These are phyloP conservation scores for Neofusicoccum sp. DNA, from an alignment of 2,329 filamentous ascomycete species.

Conservation along the genomic window DNA sequence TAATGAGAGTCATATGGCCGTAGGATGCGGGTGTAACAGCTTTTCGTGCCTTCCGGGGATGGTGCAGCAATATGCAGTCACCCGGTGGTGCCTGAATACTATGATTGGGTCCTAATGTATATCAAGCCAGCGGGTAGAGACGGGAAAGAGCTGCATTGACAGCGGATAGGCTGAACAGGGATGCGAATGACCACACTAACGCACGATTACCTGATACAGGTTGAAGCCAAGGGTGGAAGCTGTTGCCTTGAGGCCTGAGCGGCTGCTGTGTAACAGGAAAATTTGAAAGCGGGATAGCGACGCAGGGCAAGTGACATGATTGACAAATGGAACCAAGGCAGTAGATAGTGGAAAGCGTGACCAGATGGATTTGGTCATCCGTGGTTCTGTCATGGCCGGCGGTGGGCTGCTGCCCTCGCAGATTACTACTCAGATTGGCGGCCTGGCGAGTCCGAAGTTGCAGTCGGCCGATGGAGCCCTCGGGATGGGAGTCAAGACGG, in stretches of 20 bases:
- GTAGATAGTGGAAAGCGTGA: background rate
- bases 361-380: background rate
- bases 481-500: background rate
- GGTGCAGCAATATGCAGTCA: background rate
- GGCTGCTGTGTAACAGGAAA: background rate
- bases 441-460: background rate
- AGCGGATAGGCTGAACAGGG: background rate
- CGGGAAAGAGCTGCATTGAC: background rate
- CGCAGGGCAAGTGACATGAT: background rate
- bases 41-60: background rate
- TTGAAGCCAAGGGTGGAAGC: background rate
- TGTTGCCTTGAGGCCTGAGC: background rate
- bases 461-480: background rate
- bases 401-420: background rate
- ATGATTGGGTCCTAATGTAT: background rate
- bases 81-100: background rate
- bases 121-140: background rate
- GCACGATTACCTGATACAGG: background rate
- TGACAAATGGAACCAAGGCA: background rate
- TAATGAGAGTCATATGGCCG: background rate
- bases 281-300: background rate
- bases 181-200: slow-evolving; percentile 1
- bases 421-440: background rate
- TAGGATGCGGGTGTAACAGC: slow-evolving; percentile 2
- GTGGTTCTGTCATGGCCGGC: background rate